Base-by-base conservation (phyloP, 805 yeast genomes). In the Komagataella ulmi region DNA sequence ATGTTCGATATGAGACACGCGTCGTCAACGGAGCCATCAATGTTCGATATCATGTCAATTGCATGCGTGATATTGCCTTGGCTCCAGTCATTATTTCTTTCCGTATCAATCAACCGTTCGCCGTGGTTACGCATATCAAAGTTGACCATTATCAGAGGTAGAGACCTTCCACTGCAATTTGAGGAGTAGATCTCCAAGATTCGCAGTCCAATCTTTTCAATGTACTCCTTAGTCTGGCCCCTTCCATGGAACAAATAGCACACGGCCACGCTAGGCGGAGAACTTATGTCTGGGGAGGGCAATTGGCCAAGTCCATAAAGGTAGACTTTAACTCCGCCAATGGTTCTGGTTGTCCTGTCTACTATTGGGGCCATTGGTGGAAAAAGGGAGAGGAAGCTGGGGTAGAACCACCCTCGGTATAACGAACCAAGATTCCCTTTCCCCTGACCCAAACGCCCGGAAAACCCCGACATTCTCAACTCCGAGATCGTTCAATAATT, bases 121-220 rank as follows among this genome's bases (percentile, higher is more conserved):
- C 86, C 85, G 57, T 80, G 85, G 60, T 80, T 80, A 40, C 81
- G 68, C 54, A 65, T 59, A 57, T 80, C 85, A 55, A 75, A 76
- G 0, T 77, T 67, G 8, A 76, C 76, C 47, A 74, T 73, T 43
- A 80, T 67, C 51, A 75, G 56, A 2, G 62, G 59, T 6, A 17
- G 17, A 3, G 47, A 17, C n/a, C 14, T 30, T 30, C 14, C 40
- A 14, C 8, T 30, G 14, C 40, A 30, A 14, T 14, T 8, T n/a
- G 40, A 30, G 40, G 3, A 30, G 24, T 21, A 45, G 4, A 12
- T n/a, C 24, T 45, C 47, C 47, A 45, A 7, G 24, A 45, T 45
- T n/a, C 8, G 24, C 7, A 10, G 14, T 17, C 30, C 47, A 7
- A 21, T 14, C 24, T 21, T 24, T 8, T 45, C 47, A 14, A 7